Evolutionary conservation across 148 eudicot species (phyloP).

Genomic region (Vaccinium vitisidaea): DNA sequence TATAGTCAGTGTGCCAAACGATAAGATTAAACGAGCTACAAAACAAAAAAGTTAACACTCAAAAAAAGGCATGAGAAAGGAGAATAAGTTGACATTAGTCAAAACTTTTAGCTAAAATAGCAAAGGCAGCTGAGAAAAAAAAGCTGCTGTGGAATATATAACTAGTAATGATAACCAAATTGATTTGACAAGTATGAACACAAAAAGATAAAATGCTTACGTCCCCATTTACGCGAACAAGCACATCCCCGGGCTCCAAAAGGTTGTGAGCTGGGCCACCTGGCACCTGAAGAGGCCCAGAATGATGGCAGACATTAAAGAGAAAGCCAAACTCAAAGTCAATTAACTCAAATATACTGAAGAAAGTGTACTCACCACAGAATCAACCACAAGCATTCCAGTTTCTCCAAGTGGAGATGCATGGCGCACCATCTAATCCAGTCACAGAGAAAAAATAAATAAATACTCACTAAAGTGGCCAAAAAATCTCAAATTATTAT

Average conservation of each 20-base stretch:
- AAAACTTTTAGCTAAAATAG: not conserved
- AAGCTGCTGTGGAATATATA: not conserved
- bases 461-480: too few species aligned
- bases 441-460: not conserved
- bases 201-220: slow-evolving; percentile 34
- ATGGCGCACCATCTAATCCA: slow-evolving; percentile 77
- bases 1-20: not conserved
- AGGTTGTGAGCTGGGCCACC: slow-evolving; percentile 88
- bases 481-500: not conserved
- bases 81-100: not conserved
- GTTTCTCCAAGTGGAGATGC: slow-evolving; percentile 89
- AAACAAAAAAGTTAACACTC: not conserved
- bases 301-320: not conserved
- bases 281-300: slow-evolving; percentile 69
- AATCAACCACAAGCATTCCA: slow-evolving; percentile 98
- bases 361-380: slow-evolving; percentile 62
- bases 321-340: not conserved
- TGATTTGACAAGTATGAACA: not conserved
- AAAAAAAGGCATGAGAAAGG: slow-evolving; percentile 2
- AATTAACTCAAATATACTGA: not conserved
- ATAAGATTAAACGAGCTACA: not conserved
- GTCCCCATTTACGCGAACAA: slow-evolving; percentile 77
- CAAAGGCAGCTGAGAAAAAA: not conserved
- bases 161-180: not conserved
- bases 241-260: slow-evolving; percentile 98